A percentile compares a stretch with the other conserved stretches of the same genome.
Conservation (phyloP, 2,329 filamentous ascomycete genomes). For the Calycina herbarum region DNA sequence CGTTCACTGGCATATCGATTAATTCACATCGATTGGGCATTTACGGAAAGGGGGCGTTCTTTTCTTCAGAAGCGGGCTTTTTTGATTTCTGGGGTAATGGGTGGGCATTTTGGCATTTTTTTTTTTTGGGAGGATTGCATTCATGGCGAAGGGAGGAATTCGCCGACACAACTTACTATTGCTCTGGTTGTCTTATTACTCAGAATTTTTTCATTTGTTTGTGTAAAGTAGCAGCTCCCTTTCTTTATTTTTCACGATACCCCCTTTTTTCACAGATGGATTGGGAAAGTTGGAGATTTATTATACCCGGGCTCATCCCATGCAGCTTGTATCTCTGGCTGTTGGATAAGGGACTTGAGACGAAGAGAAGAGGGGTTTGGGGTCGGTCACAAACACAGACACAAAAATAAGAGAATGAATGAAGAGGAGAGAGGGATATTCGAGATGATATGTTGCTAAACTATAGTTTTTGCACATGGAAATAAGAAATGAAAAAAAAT, state of each 20-base stretch:
- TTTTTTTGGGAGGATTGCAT: background rate
- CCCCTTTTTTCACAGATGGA: background rate
- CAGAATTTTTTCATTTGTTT: background rate
- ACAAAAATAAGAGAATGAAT: background rate
- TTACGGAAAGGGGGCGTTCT: background rate
- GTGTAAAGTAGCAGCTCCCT: background rate
- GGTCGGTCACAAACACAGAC: background rate
- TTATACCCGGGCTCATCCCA: background rate
- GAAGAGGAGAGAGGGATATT: background rate
- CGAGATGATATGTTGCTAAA: background rate
- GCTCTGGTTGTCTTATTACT: background rate
- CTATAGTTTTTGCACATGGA: background rate
- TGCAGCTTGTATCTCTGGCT: background rate
- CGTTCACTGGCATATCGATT: slow-evolving; percentile 2
- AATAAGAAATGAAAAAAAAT: background rate
- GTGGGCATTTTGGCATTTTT: background rate
- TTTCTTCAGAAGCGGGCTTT: background rate
- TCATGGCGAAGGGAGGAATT: background rate
- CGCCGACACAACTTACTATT: background rate
- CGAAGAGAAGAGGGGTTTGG: background rate
- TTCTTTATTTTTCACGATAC: background rate
- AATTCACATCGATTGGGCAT: slow-evolving; percentile 4
- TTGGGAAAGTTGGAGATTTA: slow-evolving; percentile 1
- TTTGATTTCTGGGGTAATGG: slow-evolving; percentile 5
- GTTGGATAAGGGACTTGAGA: slow-evolving; percentile 3